Conservation (phyloP, 345 rosid species). For the Crucihimalaya himalaica region DNA sequence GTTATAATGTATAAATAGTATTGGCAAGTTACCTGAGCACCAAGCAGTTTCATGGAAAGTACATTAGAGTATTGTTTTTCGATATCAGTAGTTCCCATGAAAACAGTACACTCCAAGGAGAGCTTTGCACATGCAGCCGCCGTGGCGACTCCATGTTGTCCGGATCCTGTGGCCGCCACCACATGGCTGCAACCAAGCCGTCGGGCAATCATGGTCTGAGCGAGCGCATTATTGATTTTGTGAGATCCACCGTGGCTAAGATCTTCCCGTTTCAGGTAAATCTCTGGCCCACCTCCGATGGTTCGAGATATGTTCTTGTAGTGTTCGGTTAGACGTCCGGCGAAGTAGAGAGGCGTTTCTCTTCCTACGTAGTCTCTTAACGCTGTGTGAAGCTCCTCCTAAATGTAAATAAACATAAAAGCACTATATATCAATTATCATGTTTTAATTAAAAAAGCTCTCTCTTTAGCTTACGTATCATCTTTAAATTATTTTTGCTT, state of each 20-base stretch:
- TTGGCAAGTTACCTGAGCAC: constrained; percentile 53
- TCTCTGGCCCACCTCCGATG: constrained; percentile 62
- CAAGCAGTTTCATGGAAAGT: constrained; percentile 56
- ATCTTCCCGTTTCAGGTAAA: constrained; percentile 85
- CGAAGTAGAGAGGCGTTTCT: constrained; percentile 80
- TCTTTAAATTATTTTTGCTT: not conserved
- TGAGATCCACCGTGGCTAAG: constrained; percentile 79
- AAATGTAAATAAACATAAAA: not conserved
- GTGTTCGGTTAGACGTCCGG: constrained; percentile 60
- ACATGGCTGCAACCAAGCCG: constrained; percentile 62
- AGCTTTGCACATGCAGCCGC: constrained; percentile 90
- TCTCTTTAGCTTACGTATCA: not conserved
- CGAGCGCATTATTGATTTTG: constrained; percentile 86
- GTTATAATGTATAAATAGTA: not conserved
- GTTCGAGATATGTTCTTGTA: constrained; percentile 47
- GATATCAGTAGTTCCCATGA: constrained; percentile 70
- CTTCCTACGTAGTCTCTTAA: constrained; percentile 82
- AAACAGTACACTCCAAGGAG: constrained; percentile 58
- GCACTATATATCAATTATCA: not conserved
- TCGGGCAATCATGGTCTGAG: constrained; percentile 81
- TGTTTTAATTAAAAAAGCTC: not conserved
- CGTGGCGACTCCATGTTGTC: constrained; percentile 88
- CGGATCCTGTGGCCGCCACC: constrained; percentile 81
- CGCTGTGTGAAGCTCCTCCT: constrained; percentile 66
- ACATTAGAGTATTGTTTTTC: constrained; percentile 68